phyloP scores from a whole-genome alignment of 2,329 filamentous ascomycete species.

The Diaporthe sp. region DNA sequence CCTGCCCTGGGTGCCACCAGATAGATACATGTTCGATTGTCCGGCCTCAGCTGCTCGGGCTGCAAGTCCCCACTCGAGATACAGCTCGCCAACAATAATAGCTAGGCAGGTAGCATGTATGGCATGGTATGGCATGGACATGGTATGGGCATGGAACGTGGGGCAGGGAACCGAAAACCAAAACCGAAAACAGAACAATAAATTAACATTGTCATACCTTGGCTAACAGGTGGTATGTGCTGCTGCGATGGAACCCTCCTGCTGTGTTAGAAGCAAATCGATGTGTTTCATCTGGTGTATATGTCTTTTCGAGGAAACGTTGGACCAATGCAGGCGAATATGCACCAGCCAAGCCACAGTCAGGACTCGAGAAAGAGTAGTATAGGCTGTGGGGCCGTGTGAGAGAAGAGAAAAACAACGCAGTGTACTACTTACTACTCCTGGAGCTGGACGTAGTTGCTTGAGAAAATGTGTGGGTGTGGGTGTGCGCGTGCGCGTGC shows the following conservation, averaged over 20 bases:
- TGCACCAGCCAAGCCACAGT: conserved; percentile 20
- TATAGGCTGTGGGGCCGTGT: background rate
- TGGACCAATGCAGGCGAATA: conserved; percentile 1
- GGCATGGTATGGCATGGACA: background rate
- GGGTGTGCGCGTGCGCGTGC: background rate
- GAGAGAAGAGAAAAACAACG: background rate
- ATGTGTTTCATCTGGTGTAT: conserved; percentile 26
- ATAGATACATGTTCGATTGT: background rate
- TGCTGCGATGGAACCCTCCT: conserved; percentile 14
- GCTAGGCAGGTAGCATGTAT: background rate
- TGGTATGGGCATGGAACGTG: background rate
- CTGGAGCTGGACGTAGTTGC: no score
- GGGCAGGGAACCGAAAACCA: background rate
- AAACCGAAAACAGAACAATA: background rate
- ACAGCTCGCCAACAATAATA: background rate
- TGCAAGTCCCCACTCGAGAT: conserved; percentile 8
- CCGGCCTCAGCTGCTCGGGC: conserved; percentile 21
- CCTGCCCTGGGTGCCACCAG: conserved; percentile 9
- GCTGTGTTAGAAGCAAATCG: conserved; percentile 2
- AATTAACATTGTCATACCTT: background rate
- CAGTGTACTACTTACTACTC: background rate
- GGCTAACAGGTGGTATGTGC: background rate
- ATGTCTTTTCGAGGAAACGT: conserved; percentile 3
- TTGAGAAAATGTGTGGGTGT: background rate
- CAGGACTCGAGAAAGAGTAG: background rate